phyloP scores from a whole-genome alignment of 2,329 filamentous ascomycete genomes.

The Celoporthe dispersa region DNA sequence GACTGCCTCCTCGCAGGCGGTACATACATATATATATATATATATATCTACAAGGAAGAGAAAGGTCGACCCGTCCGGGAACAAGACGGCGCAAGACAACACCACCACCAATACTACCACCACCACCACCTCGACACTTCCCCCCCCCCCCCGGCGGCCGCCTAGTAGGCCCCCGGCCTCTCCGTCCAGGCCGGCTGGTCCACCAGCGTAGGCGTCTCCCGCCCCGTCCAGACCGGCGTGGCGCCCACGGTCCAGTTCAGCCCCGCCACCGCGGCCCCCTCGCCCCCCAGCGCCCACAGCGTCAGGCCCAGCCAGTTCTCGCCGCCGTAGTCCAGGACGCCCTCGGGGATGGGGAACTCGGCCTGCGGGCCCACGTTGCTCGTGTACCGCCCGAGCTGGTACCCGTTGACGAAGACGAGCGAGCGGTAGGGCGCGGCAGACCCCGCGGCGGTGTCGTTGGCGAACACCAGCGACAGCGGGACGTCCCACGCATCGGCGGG shows the following conservation, averaged over 20 bases:
- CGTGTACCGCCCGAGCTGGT: constrained; percentile 60
- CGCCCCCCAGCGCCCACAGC: constrained; percentile 64
- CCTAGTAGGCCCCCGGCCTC: constrained; percentile 52
- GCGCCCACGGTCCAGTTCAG: constrained; percentile 39
- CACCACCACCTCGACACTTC: too few relatives aligned
- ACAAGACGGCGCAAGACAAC: too few relatives aligned
- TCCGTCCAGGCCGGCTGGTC: constrained; percentile 44
- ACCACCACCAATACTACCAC: too few relatives aligned
- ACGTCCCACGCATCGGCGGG: constrained; percentile 57
- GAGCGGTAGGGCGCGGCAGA: constrained; percentile 49
- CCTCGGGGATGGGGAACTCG: constrained; percentile 69
- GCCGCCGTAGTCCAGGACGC: constrained; percentile 68
- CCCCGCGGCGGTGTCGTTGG: constrained; percentile 41
- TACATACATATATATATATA: too few relatives aligned
- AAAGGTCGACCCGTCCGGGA: too few relatives aligned
- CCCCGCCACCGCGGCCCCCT: constrained; percentile 56
- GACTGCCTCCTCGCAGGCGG: too few relatives aligned
- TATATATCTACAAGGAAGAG: too few relatives aligned
- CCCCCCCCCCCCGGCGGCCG: background rate
- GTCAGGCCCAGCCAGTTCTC: constrained; percentile 68
- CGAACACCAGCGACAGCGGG: constrained; percentile 59
- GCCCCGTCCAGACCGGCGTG: constrained; percentile 40
- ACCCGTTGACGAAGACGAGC: constrained; percentile 72
- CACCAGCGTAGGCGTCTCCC: constrained; percentile 40
- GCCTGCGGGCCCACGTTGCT: constrained; percentile 73